Percentiles rank a stretch among this genome's conserved stretches.
phyloP scores from a whole-genome alignment of 257 asterid species.

The Euphrasia confusa region DNA sequence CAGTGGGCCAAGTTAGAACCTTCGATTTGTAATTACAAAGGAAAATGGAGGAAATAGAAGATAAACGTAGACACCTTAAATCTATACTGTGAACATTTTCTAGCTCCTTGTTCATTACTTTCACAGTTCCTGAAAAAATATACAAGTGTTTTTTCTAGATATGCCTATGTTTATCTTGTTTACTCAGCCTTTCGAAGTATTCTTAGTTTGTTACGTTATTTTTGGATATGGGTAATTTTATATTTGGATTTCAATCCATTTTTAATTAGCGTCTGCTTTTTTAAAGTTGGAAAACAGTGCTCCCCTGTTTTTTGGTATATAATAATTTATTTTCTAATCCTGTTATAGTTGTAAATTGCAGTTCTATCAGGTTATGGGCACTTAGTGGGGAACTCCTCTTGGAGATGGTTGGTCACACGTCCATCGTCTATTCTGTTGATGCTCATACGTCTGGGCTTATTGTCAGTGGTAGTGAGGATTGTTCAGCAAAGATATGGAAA shows the following conservation, averaged over 20 bases:
- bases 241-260: constrained; percentile 5
- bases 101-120: neutral
- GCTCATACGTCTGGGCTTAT: constrained; percentile 87
- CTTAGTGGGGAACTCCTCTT: constrained; percentile 71
- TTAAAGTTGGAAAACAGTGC: constrained; percentile 1
- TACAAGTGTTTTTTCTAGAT: neutral
- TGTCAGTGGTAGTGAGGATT: constrained; percentile 93
- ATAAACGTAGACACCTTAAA: constrained; percentile 1
- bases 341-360: constrained; percentile 39
- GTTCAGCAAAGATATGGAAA: constrained; percentile 94
- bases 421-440: constrained; percentile 90
- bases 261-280: neutral
- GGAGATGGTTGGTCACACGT: constrained; percentile 97
- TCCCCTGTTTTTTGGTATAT: neutral
- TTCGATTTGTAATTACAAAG: too few species aligned
- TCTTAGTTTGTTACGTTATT: constrained; percentile 11
- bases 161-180: neutral
- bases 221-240: constrained; percentile 1
- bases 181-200: constrained; percentile 8
- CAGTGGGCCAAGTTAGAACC: too few species aligned
- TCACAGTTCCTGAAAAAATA: neutral
- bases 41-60: neutral
- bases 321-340: constrained; percentile 20
- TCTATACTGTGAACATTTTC: too few species aligned
- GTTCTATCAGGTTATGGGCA: constrained; percentile 87